phyloP scores from a whole-genome alignment of 192 early-diverging fungal genomes.

The Dispira simplex region DNA sequence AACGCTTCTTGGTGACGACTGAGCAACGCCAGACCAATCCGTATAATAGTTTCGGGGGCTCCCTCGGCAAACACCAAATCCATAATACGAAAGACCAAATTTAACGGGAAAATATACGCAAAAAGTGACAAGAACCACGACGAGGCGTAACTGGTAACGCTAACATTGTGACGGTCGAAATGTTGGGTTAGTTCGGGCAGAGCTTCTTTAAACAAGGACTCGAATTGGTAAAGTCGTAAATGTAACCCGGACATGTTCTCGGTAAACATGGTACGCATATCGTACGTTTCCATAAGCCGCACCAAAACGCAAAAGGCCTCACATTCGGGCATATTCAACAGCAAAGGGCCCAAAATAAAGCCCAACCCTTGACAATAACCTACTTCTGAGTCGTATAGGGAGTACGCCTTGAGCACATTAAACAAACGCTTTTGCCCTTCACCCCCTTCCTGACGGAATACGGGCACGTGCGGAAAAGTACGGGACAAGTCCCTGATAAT shows the following conservation, averaged over 20 bases:
- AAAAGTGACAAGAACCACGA: conserved; percentile 98
- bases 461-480: conserved; percentile 79
- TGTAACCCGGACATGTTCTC: conserved; percentile 91
- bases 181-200: conserved; percentile 66
- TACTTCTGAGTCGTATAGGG: conserved; percentile 82
- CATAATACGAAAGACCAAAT: conserved; percentile 77
- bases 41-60: conserved; percentile 74
- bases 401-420: conserved; percentile 84
- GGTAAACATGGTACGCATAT: conserved; percentile 85
- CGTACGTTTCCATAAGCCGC: conserved; percentile 87
- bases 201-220: conserved; percentile 53
- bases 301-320: conserved; percentile 91
- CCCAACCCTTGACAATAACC: conserved; percentile 98
- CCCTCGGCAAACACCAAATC: conserved; percentile 90
- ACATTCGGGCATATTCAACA: conserved; percentile 90
- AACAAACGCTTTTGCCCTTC: conserved; percentile 78
- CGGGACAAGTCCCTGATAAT: conserved; percentile 86
- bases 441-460: conserved; percentile 69
- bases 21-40: conserved; percentile 75
- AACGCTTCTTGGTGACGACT: conserved; percentile 59
- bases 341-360: conserved; percentile 83
- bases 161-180: conserved; percentile 50
- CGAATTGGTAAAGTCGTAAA: conserved; percentile 76
- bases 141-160: conserved; percentile 80
- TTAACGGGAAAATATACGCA: conserved; percentile 88